These are phyloP conservation scores for Metschnikowia reukaufii DNA, from an alignment of 805 yeast species.

Conservation along the genomic window DNA sequence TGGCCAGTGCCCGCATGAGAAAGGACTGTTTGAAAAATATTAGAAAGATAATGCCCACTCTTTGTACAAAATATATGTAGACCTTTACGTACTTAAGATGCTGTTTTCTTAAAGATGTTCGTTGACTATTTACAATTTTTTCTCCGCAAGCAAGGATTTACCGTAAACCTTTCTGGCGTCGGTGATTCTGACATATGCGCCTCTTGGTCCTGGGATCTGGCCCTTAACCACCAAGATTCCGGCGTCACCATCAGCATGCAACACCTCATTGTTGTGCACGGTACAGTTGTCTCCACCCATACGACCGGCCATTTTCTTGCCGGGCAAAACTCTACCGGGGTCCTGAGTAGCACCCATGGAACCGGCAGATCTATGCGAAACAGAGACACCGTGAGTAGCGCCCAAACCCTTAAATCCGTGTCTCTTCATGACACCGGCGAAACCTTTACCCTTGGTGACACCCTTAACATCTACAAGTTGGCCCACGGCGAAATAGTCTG, in stretches of 20 bases:
- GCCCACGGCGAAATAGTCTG: constrained; percentile 82
- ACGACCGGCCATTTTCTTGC: constrained; percentile 97
- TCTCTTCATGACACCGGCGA: constrained; percentile 97
- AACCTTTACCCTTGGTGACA: constrained; percentile 89
- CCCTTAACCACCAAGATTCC: constrained; percentile 87
- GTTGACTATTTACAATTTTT: constrained; percentile 17
- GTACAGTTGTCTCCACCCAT: constrained; percentile 83
- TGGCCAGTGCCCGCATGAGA: constrained; percentile 20
- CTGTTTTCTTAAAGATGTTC: not conserved
- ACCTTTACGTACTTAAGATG: too few species aligned
- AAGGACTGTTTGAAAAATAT: constrained; percentile 4
- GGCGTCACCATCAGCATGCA: constrained; percentile 76
- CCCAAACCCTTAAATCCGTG: constrained; percentile 84
- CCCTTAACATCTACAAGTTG: constrained; percentile 82
- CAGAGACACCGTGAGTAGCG: constrained; percentile 95
- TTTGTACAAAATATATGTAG: too few species aligned
- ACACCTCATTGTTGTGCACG: constrained; percentile 68
- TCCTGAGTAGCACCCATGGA: constrained; percentile 94
- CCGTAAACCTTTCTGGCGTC: constrained; percentile 69
- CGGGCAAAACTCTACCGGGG: constrained; percentile 95
- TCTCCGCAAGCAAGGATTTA: constrained; percentile 28
- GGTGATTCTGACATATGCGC: constrained; percentile 67
- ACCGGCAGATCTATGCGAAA: constrained; percentile 94
- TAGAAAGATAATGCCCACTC: too few species aligned
- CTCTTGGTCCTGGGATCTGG: constrained; percentile 85